phyloP scores from a whole-genome alignment of 768 basidiomycete genomes.

The Erythrobasidium yunnanense region DNA sequence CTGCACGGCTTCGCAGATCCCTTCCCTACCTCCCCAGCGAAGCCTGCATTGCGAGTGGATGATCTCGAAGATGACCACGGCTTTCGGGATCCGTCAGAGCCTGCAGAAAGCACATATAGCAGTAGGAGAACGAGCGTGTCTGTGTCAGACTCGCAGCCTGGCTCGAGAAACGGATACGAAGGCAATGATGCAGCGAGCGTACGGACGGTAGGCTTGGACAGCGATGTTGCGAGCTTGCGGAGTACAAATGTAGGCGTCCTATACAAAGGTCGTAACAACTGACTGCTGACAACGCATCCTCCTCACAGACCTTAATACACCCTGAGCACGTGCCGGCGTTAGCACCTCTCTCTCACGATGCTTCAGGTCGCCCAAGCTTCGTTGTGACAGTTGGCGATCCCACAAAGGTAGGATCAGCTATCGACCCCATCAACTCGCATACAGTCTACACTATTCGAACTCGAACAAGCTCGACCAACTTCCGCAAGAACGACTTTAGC shows the following conservation, averaged over 20 bases:
- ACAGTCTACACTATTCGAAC: conserved; percentile 97
- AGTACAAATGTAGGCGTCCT: not conserved
- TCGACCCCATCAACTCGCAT: conserved; percentile 56
- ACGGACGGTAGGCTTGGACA: conserved; percentile 20
- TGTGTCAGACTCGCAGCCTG: not conserved
- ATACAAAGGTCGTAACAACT: no score
- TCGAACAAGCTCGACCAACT: conserved; percentile 44
- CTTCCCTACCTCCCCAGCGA: not conserved
- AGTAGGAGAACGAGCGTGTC: not conserved
- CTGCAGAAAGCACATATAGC: not conserved
- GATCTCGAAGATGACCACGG: not conserved
- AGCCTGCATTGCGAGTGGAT: not conserved
- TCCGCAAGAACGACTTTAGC: conserved; percentile 71
- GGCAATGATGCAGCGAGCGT: conserved; percentile 22
- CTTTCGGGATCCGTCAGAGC: not conserved
- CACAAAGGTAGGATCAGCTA: conserved; percentile 90
- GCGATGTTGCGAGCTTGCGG: conserved; percentile 13
- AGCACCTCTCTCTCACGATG: conserved; percentile 10
- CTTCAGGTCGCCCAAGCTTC: conserved; percentile 45
- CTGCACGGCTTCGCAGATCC: no score
- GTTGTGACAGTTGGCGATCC: conserved; percentile 89
- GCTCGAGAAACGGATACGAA: not conserved
- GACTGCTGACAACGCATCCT: no score
- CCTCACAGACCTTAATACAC: conserved; percentile 8
- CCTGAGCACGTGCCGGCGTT: not conserved